Evolutionary conservation across 139 green algal species (phyloP).

Genomic region (Edaphochlamys debaryana): DNA sequence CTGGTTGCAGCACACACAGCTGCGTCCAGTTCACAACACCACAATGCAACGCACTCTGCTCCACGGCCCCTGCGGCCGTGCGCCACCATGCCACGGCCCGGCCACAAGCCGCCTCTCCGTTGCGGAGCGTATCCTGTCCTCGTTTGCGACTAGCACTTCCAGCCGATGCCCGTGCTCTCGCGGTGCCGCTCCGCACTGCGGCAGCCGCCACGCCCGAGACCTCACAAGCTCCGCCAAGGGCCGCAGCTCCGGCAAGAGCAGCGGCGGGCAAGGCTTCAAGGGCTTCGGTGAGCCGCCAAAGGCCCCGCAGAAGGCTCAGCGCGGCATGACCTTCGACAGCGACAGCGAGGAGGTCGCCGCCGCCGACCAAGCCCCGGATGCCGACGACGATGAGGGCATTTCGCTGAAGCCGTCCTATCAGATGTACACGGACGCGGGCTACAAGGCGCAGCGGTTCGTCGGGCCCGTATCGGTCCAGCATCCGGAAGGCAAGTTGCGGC

Average conservation of each 20-base stretch:
- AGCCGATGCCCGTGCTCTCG: too few relatives aligned
- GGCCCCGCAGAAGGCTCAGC: not conserved
- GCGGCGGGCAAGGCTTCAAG: slow-evolving; percentile 18
- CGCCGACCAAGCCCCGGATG: not conserved
- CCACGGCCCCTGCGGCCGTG: too few relatives aligned
- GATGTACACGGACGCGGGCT: slow-evolving; percentile 45
- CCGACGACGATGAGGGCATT: not conserved
- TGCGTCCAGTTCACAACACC: too few relatives aligned
- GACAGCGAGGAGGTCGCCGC: not conserved
- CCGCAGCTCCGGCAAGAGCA: not conserved
- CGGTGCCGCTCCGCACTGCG: not conserved
- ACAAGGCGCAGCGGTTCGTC: slow-evolving; percentile 38
- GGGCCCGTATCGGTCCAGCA: slow-evolving; percentile 6
- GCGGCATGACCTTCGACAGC: not conserved
- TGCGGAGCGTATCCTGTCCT: slow-evolving; percentile 9
- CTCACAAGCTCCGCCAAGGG: not conserved
- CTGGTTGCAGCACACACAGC: too few relatives aligned
- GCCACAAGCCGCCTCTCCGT: not conserved
- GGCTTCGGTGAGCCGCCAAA: slow-evolving; percentile 18
- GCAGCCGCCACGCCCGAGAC: not conserved
- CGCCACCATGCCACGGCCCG: too few relatives aligned
- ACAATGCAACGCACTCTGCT: too few relatives aligned
- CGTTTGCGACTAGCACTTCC: slow-evolving; percentile 8
- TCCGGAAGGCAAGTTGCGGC: not conserved
- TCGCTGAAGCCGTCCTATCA: slow-evolving; percentile 24